phyloP scores from a whole-genome alignment of 148 eudicot genomes.

The Rhododendron williamsianum region DNA sequence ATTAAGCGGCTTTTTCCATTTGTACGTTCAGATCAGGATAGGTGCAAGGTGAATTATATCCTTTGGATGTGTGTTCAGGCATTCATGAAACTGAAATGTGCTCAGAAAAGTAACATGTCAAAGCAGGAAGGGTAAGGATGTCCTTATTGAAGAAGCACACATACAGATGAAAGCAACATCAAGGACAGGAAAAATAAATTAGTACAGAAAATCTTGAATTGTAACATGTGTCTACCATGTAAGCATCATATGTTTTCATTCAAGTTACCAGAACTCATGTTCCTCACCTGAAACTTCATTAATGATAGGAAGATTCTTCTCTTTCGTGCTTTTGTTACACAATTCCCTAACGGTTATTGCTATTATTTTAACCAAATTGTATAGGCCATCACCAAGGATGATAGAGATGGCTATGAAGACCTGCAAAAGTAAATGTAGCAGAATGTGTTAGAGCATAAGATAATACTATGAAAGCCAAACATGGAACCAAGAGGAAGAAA shows the following conservation, averaged over 20 bases:
- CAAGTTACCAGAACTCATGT: background rate
- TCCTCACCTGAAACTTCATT: conserved; percentile 44
- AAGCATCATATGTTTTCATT: background rate
- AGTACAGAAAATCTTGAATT: background rate
- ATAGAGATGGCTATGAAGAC: conserved; percentile 63
- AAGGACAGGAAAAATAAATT: background rate
- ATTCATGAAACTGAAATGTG: background rate
- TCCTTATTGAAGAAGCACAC: background rate
- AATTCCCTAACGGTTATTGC: conserved; percentile 43
- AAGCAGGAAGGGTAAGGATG: background rate
- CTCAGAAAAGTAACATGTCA: background rate
- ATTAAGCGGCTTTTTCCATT: background rate
- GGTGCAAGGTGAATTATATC: background rate
- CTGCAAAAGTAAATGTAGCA: conserved; percentile 19
- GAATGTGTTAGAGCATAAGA: background rate
- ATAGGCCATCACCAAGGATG: conserved; percentile 70
- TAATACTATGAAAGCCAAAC: background rate
- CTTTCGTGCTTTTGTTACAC: conserved; percentile 37
- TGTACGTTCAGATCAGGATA: background rate
- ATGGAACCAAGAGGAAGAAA: background rate
- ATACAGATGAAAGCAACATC: background rate
- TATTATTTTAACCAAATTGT: conserved; percentile 60
- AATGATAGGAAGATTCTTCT: conserved; percentile 42
- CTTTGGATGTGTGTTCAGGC: background rate
- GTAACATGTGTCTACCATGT: background rate